Evolutionary conservation across 768 basidiomycete species (phyloP).

Genomic region (Tricholoma saponaceum): DNA sequence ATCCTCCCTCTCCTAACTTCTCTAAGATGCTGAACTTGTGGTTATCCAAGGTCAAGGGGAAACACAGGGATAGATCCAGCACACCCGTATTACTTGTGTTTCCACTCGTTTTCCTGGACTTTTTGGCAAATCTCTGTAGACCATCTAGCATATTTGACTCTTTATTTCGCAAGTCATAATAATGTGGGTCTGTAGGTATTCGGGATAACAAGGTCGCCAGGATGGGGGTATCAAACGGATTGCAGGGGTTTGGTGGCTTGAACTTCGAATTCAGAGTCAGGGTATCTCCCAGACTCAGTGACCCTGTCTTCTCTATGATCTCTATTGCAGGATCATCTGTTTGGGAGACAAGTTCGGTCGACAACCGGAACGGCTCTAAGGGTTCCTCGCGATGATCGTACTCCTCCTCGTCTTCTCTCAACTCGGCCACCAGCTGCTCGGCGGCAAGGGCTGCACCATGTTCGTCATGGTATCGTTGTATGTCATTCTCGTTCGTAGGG

Average conservation of each 20-base stretch:
- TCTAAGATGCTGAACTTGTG: conserved; percentile 67
- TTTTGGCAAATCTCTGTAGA: conserved; percentile 70
- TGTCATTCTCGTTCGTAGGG: conserved; percentile 17
- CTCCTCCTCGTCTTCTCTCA: conserved; percentile 30
- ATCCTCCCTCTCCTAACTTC: conserved; percentile 96
- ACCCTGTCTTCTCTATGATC: conserved; percentile 53
- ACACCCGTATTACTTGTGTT: conserved; percentile 28
- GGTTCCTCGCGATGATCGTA: conserved; percentile 25
- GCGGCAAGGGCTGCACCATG: conserved; percentile 49
- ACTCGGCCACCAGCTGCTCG: conserved; percentile 48
- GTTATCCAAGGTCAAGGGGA: conserved; percentile 59
- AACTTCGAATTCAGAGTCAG: conserved; percentile 60
- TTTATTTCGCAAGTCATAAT: conserved; percentile 51
- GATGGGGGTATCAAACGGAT: conserved; percentile 72
- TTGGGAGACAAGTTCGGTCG: conserved; percentile 18
- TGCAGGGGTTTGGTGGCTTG: conserved; percentile 82
- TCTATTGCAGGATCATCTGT: conserved; percentile 21
- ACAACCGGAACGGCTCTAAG: conserved; percentile 27
- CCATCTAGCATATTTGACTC: conserved; percentile 58
- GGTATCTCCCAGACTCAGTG: conserved; percentile 62
- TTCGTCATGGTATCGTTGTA: conserved; percentile 31
- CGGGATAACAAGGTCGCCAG: conserved; percentile 60
- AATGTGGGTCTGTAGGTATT: conserved; percentile 56
- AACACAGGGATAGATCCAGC: conserved; percentile 32
- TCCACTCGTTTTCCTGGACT: conserved; percentile 39